Evolutionary conservation across 2,329 filamentous ascomycete species (phyloP).

Genomic region (Thermoascus crustaceus): DNA sequence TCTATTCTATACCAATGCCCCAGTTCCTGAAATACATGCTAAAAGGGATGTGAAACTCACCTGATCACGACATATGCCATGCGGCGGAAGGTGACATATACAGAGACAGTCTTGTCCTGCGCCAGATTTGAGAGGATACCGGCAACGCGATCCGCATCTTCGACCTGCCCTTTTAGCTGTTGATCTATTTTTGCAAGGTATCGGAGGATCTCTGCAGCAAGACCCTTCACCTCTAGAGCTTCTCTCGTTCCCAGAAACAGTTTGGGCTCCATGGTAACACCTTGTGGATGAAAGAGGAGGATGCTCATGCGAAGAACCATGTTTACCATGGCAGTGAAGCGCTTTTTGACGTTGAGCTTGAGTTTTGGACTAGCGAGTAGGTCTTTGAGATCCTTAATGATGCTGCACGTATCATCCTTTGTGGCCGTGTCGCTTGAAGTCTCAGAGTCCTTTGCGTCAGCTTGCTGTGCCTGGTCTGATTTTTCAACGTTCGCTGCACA

Average conservation of each 20-base stretch:
- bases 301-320: conserved; percentile 15
- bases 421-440: not conserved
- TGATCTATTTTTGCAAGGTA: conserved; percentile 12
- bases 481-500: not conserved
- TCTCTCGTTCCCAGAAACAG: conserved; percentile 10
- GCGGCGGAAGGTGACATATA: conserved; percentile 10
- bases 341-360: conserved; percentile 5
- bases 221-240: conserved; percentile 5
- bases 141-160: conserved; percentile 5
- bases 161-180: conserved; percentile 8
- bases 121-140: conserved; percentile 8
- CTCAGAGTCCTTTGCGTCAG: not conserved
- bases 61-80: conserved; percentile 12
- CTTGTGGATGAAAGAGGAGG: conserved; percentile 13
- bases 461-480: not conserved
- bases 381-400: conserved; percentile 12
- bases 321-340: conserved; percentile 16
- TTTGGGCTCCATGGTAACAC: conserved; percentile 1
- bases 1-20: not conserved
- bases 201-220: conserved; percentile 9
- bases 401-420: conserved; percentile 1
- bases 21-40: no score
- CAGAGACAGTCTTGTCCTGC: conserved; percentile 3
- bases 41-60: conserved; percentile 12
- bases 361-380: conserved; percentile 11